These are phyloP conservation scores for Corchorus capsularis DNA, from an alignment of 345 rosid genomes.

Conservation along the genomic window DNA sequence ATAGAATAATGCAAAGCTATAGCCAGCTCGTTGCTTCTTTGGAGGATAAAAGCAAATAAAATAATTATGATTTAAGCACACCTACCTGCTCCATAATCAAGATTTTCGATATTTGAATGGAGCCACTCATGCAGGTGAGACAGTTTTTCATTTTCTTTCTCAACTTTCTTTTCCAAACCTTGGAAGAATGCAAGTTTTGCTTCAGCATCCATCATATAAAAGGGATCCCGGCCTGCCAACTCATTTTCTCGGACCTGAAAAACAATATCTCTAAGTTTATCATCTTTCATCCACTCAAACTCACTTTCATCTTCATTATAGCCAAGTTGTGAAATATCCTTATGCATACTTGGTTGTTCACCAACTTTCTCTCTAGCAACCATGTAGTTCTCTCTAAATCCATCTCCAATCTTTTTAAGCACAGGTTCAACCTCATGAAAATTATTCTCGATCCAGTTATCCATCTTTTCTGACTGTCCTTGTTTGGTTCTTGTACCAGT, in stretches of 20 bases:
- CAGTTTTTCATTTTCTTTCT: constrained; percentile 72
- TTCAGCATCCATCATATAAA: constrained; percentile 67
- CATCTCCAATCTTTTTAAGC: constrained; percentile 62
- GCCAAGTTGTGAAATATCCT: constrained; percentile 48
- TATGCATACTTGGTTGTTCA: constrained; percentile 30
- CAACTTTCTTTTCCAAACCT: constrained; percentile 88
- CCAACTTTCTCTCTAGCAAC: constrained; percentile 63
- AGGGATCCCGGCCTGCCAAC: constrained; percentile 82
- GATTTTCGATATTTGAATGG: constrained; percentile 86
- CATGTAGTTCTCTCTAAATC: constrained; percentile 72
- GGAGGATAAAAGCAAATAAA: neutral
- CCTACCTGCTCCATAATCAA: constrained; percentile 89
- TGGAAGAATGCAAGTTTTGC: constrained; percentile 72
- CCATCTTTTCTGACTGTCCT: constrained; percentile 32
- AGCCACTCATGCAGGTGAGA: constrained; percentile 72
- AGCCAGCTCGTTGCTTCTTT: constrained; percentile 4
- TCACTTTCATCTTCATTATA: constrained; percentile 53
- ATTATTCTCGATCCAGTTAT: constrained; percentile 69
- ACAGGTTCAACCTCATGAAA: constrained; percentile 71
- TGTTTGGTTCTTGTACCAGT: constrained; percentile 28
- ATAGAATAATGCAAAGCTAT: neutral
- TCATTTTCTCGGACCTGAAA: constrained; percentile 90
- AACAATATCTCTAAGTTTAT: constrained; percentile 73
- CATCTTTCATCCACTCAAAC: constrained; percentile 91
- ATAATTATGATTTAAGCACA: neutral